A percentile compares a stretch with the other conserved stretches of the same genome.
phyloP scores from a whole-genome alignment of 306 rosid genomes.

The Vicia sativa region DNA sequence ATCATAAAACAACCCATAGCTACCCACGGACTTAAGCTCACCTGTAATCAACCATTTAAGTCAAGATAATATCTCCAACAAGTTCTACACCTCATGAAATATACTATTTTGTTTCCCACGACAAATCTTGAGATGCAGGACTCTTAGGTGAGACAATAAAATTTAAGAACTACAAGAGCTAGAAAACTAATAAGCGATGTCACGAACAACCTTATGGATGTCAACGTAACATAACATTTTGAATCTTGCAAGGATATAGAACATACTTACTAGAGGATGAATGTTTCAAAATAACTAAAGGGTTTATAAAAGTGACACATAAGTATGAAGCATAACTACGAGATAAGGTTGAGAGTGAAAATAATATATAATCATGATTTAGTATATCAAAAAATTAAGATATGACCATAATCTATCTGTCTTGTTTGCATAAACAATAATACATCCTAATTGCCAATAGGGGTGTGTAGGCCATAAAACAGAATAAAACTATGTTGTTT shows the following conservation, averaged over 20 bases:
- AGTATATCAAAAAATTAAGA: neutral
- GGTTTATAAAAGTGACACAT: constrained; percentile 6
- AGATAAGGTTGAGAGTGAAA: constrained; percentile 12
- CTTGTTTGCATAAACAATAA: constrained; percentile 11
- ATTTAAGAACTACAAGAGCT: neutral
- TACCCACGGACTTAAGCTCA: constrained; percentile 78
- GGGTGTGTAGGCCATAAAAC: constrained; percentile 16
- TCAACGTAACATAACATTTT: neutral
- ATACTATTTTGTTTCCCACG: neutral
- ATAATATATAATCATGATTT: constrained; percentile 4
- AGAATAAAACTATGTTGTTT: constrained; percentile 15
- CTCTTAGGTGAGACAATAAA: neutral
- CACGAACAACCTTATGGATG: constrained; percentile 7
- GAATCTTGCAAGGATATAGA: constrained; percentile 1
- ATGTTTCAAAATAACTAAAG: neutral
- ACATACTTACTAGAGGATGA: neutral
- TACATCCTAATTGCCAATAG: neutral
- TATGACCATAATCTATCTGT: constrained; percentile 17
- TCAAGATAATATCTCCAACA: constrained; percentile 21
- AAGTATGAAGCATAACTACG: neutral
- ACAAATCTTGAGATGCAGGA: constrained; percentile 10
- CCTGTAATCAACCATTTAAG: constrained; percentile 45
- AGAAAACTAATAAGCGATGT: constrained; percentile 1
- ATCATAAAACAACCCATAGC: constrained; percentile 60
- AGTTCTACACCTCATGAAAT: constrained; percentile 29